Evolutionary conservation across 225 moss, liverwort and hornwort species (phyloP).

Genomic region (Bryum argenteum): DNA sequence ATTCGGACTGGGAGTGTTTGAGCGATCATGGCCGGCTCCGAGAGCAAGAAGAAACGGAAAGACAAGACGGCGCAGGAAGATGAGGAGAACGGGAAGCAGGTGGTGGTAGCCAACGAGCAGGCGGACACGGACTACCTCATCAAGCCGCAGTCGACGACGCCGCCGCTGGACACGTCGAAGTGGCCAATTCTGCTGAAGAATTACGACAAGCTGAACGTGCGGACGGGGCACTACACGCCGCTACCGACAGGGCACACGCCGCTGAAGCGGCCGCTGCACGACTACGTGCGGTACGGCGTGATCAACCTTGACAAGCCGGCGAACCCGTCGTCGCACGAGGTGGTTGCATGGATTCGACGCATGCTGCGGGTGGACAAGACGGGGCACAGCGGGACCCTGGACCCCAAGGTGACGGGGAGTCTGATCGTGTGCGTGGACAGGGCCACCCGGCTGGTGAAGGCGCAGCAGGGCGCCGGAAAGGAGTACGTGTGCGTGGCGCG

Average conservation of each 20-base stretch:
- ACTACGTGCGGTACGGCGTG: constrained; percentile 93
- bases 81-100: constrained; percentile 32
- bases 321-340: constrained; percentile 90
- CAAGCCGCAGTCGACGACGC: constrained; percentile 83
- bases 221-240: constrained; percentile 95
- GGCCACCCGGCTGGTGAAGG: constrained; percentile 92
- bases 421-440: constrained; percentile 94
- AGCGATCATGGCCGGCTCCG: constrained; percentile 63
- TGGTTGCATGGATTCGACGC: constrained; percentile 93
- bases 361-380: constrained; percentile 95
- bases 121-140: constrained; percentile 78
- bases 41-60: constrained; percentile 78
- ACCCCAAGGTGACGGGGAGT: constrained; percentile 96
- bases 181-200: constrained; percentile 95
- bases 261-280: constrained; percentile 78
- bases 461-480: constrained; percentile 96
- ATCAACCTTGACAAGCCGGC: constrained; percentile 98
- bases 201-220: constrained; percentile 90
- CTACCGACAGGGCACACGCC: constrained; percentile 87
- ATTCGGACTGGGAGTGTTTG: background rate
- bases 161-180: constrained; percentile 81
- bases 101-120: constrained; percentile 38
- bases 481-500: constrained; percentile 97
- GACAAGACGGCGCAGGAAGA: constrained; percentile 45
- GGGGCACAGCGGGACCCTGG: constrained; percentile 91